These are phyloP conservation scores for Aspergillus unguis DNA, from an alignment of 2,329 filamentous ascomycete species.

Conservation along the genomic window DNA sequence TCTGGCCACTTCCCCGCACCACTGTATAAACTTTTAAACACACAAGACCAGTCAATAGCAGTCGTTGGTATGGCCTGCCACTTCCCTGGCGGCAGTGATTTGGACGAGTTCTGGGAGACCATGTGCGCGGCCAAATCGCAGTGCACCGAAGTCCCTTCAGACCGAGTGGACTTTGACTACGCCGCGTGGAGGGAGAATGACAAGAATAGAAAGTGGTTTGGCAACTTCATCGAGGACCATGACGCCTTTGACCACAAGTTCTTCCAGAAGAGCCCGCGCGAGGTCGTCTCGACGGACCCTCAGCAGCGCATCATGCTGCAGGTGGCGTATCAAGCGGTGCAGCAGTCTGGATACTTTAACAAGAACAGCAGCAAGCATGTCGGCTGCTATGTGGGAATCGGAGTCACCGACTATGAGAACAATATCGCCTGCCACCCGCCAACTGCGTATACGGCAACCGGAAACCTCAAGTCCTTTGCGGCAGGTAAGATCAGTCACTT, in stretches of 20 bases:
- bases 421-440: slow-evolving; percentile 36
- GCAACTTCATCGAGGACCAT: slow-evolving; percentile 35
- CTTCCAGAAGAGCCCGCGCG: slow-evolving; percentile 58
- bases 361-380: background rate
- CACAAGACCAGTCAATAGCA: background rate
- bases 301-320: slow-evolving; percentile 71
- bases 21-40: background rate
- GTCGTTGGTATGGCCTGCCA: background rate
- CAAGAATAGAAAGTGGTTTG: slow-evolving; percentile 17
- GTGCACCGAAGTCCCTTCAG: slow-evolving; percentile 24
- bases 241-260: slow-evolving; percentile 38
- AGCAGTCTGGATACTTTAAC: slow-evolving; percentile 65
- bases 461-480: slow-evolving; percentile 19
- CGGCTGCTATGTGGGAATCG: slow-evolving; percentile 33
- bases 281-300: slow-evolving; percentile 71
- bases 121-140: slow-evolving; percentile 31
- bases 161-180: slow-evolving; percentile 32
- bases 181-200: background rate
- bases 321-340: slow-evolving; percentile 74
- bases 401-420: slow-evolving; percentile 37
- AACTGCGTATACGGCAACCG: slow-evolving; percentile 34
- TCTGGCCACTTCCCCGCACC: background rate
- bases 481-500: slow-evolving; percentile 36
- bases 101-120: slow-evolving; percentile 36
- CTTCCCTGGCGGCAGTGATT: slow-evolving; percentile 11